A percentile compares a stretch with the other conserved stretches of the same genome.
Conservation (phyloP, 176 grass and related monocot genomes). For the Paspalum vaginatum region DNA sequence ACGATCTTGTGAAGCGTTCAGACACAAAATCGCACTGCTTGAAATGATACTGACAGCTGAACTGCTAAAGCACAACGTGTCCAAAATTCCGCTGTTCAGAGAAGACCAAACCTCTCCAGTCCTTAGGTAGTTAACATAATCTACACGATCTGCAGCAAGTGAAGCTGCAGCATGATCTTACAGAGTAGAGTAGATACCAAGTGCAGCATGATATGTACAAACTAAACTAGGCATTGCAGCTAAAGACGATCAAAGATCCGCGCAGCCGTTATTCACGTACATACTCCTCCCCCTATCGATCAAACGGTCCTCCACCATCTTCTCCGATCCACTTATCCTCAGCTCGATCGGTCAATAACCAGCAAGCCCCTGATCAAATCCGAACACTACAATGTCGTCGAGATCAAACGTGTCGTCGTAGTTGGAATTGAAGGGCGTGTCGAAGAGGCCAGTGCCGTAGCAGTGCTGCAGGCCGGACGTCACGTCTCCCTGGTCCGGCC, state of each 20-base stretch:
- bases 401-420: slow-evolving; percentile 6
- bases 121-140: slow-evolving; percentile 12
- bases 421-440: background rate
- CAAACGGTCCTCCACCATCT: background rate
- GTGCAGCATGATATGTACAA: slow-evolving; percentile 19
- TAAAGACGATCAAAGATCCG: background rate
- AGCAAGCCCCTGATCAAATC: background rate
- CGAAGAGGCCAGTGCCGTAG: background rate
- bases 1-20: background rate
- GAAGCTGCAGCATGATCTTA: background rate
- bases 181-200: background rate
- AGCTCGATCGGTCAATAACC: background rate
- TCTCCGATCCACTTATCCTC: background rate
- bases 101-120: background rate
- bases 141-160: background rate
- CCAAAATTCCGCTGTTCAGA: background rate
- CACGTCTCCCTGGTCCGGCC: slow-evolving; percentile 63
- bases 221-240: background rate
- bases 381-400: background rate
- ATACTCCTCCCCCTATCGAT: background rate
- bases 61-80: background rate
- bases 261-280: slow-evolving; percentile 13
- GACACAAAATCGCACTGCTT: background rate
- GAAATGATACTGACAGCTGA: background rate
- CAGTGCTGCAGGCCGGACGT: slow-evolving; percentile 49